phyloP scores from a whole-genome alignment of 2,329 filamentous ascomycete genomes.

The Raffaelea ambrosiae region DNA sequence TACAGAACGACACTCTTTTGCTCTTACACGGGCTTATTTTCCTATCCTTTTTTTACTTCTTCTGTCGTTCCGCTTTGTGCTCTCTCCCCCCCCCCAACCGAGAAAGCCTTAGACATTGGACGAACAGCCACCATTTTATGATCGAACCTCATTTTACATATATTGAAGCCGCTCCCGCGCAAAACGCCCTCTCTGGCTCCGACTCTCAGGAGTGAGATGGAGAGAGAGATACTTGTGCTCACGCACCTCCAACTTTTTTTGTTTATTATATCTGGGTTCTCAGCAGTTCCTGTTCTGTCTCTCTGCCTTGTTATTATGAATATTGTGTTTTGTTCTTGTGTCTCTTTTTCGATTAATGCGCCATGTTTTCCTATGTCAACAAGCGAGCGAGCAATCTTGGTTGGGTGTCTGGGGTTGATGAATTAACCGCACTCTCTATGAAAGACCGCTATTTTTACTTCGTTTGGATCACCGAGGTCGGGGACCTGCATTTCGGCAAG shows the following conservation, averaged over 20 bases:
- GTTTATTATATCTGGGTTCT: not conserved
- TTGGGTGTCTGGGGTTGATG: too few relatives aligned
- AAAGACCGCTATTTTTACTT: too few relatives aligned
- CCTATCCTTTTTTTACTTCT: conserved; percentile 12
- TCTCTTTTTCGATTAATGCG: not conserved
- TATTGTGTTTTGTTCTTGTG: conserved; percentile 8
- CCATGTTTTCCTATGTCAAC: too few relatives aligned
- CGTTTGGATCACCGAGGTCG: too few relatives aligned
- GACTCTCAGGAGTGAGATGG: not conserved
- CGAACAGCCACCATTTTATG: too few relatives aligned
- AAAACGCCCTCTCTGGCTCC: not conserved
- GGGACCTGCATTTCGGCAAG: too few relatives aligned
- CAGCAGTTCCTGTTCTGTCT: too few relatives aligned
- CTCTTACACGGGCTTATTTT: not conserved
- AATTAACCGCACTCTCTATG: too few relatives aligned
- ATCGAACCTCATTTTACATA: conserved; percentile 1
- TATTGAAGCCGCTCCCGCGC: conserved; percentile 5
- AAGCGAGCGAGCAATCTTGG: too few relatives aligned
- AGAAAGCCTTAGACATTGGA: too few relatives aligned
- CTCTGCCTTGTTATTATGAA: not conserved
- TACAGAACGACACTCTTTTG: not conserved
- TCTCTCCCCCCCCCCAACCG: too few relatives aligned
- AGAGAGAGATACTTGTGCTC: conserved; percentile 1
- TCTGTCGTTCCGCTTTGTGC: not conserved
- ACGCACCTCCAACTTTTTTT: conserved; percentile 1